A percentile compares a stretch with the other conserved stretches of the same genome.
These are phyloP conservation scores for Coemansia sp. DNA, from an alignment of 192 early-diverging fungal species.

Conservation along the genomic window DNA sequence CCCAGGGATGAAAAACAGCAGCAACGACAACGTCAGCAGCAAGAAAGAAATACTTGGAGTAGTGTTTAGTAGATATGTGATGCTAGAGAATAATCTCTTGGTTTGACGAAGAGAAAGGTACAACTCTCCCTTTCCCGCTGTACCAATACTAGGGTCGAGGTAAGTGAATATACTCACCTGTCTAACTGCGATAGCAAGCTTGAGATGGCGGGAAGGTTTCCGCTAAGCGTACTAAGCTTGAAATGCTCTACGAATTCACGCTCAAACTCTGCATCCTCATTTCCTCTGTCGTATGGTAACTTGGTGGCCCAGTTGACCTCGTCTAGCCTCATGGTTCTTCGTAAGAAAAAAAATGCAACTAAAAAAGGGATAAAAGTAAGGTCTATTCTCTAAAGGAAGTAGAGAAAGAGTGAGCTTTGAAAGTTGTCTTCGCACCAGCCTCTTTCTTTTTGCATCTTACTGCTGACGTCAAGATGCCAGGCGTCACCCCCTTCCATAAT, in stretches of 20 bases:
- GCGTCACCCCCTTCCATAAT: neutral
- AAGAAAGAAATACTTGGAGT: neutral
- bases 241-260: slow-evolving; percentile 34
- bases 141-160: neutral
- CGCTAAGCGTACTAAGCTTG: slow-evolving; percentile 35
- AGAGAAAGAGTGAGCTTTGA: slow-evolving; percentile 3
- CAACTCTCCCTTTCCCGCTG: neutral
- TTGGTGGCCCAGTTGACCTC: slow-evolving; percentile 45
- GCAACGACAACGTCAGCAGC: neutral
- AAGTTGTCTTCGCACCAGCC: neutral
- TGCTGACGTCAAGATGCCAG: neutral
- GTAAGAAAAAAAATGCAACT: slow-evolving; percentile 12
- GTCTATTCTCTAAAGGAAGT: slow-evolving; percentile 7
- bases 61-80: neutral
- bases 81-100: neutral
- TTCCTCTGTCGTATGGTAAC: slow-evolving; percentile 46
- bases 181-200: slow-evolving; percentile 37
- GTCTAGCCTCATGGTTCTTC: slow-evolving; percentile 40
- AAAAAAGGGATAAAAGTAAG: slow-evolving; percentile 5
- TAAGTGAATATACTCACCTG: slow-evolving; percentile 13
- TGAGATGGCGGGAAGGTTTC: slow-evolving; percentile 18
- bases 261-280: slow-evolving; percentile 42
- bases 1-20: neutral
- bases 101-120: slow-evolving; percentile 1
- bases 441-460: neutral